Evolutionary conservation across 75 land plant species (phyloP).

Genomic region (Ceratopteris richardii): DNA sequence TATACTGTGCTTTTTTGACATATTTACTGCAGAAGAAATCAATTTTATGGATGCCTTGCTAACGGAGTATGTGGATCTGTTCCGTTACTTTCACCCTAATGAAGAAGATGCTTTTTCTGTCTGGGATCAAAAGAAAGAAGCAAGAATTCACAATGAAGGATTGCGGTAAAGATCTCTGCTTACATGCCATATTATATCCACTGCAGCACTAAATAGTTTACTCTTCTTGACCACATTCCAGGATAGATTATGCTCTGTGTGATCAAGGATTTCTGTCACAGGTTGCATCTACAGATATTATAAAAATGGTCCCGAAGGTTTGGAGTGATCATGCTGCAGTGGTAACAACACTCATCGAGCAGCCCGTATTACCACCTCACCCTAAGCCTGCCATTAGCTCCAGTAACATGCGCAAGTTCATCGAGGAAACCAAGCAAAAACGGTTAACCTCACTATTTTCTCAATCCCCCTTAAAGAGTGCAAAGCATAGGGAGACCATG

Average conservation of each 20-base stretch:
- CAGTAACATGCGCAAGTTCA: conserved; percentile 27
- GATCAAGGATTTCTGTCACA: conserved; percentile 26
- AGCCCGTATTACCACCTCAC: conserved; percentile 17
- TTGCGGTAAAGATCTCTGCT: conserved; percentile 17
- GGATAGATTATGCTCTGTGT: conserved; percentile 35
- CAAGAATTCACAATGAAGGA: conserved; percentile 42
- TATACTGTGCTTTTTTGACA: no score
- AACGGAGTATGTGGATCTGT: conserved; percentile 27
- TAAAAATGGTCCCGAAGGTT: conserved; percentile 31
- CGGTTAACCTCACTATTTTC: conserved; percentile 27
- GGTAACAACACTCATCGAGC: conserved; percentile 20
- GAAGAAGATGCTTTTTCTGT: conserved; percentile 28
- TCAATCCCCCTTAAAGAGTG: background rate
- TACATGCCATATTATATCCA: background rate
- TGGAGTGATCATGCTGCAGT: conserved; percentile 44
- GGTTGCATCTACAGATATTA: conserved; percentile 19
- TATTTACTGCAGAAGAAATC: conserved; percentile 26
- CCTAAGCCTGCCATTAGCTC: conserved; percentile 30
- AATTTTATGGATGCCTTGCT: conserved; percentile 27
- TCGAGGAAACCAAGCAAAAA: conserved; percentile 23
- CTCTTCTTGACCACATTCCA: conserved; percentile 3
- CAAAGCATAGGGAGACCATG: background rate
- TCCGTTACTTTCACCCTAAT: conserved; percentile 33
- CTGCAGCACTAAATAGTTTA: background rate
- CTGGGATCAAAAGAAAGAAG: conserved; percentile 29